Evolutionary conservation across 352 stramenopile genomes (phyloP), one percentile per base, ranked within the genome.

Genomic region (Aphanomyces stellatus): DNA sequence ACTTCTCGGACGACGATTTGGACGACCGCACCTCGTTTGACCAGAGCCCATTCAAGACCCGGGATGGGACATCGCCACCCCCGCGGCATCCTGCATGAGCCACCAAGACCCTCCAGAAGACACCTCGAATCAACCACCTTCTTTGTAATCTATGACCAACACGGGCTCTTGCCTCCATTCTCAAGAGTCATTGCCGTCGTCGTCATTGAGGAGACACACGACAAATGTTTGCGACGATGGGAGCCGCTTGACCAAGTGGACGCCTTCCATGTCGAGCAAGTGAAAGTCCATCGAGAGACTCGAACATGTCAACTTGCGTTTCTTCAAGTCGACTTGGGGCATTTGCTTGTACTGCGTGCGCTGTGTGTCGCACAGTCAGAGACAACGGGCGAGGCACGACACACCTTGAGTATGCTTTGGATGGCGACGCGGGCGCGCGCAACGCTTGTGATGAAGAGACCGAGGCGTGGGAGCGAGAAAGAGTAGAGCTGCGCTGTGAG

Each of bases 251-350:
- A 65, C 4, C 24, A 65, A 35, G 31, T 19, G 34, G 3, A 35
- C 46, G 33, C 40, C 31, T 17, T 31, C 46, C 59, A 65, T 65
- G 19, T 65, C 59, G 22, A 65, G 59, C n/a, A 65, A 17, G 35
- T 65, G 59, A 27, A 51, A 65, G 41, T 51, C 35, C 59, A 65
- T 65, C 34, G 22, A 8, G 8, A 65, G 40, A n/a, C 31, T 15
- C 59, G 59, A 65, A 24, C 31, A 53, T 10, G 34, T 65, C 10
- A 65, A 15, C 19, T 65, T 65, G 22, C 37, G 24, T 35, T 65
- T 65, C 7, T 27, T 22, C 13, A 65, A 13, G 31, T 65, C 59
- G 3, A 51, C 31, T 55, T 65, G 24, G 59, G 28, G 13, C 59
- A 65, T 55, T 55, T 65, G 10, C n/a, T 51, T 19, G 46, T 65